These are phyloP conservation scores for Boletus insuetus DNA, from an alignment of 768 basidiomycete genomes.

Conservation along the genomic window DNA sequence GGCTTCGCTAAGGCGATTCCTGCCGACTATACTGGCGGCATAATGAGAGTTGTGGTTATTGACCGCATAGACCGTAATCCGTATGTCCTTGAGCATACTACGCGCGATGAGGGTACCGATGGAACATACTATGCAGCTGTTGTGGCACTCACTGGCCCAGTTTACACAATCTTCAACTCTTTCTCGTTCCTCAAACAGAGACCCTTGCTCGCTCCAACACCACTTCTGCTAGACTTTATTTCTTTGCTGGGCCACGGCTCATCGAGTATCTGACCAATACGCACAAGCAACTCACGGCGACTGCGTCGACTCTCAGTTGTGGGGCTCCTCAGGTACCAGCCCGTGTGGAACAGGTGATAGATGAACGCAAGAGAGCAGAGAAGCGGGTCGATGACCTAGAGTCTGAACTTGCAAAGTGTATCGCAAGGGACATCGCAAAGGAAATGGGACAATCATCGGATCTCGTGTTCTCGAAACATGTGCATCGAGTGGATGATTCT, in stretches of 20 bases:
- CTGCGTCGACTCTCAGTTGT: slow-evolving; percentile 65
- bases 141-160: slow-evolving; percentile 84
- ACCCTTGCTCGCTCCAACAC: slow-evolving; percentile 57
- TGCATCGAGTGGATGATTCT: slow-evolving; percentile 63
- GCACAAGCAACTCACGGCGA: slow-evolving; percentile 52
- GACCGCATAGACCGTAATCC: slow-evolving; percentile 80
- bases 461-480: slow-evolving; percentile 41
- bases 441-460: slow-evolving; percentile 33
- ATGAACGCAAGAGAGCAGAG: slow-evolving; percentile 62
- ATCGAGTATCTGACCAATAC: slow-evolving; percentile 57
- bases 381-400: slow-evolving; percentile 72
- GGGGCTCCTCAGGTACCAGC: slow-evolving; percentile 65
- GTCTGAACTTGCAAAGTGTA: slow-evolving; percentile 52
- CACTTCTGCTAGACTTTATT: slow-evolving; percentile 72
- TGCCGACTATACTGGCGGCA: slow-evolving; percentile 70
- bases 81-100: slow-evolving; percentile 38
- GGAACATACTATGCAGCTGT: slow-evolving; percentile 44
- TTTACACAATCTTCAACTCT: slow-evolving; percentile 68
- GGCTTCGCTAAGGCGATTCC: slow-evolving; percentile 58
- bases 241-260: slow-evolving; percentile 78
- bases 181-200: slow-evolving; percentile 69
- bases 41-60: slow-evolving; percentile 79
- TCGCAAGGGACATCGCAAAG: slow-evolving; percentile 42
- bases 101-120: slow-evolving; percentile 7
- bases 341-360: slow-evolving; percentile 63